Evolutionary conservation across 2,329 filamentous ascomycete genomes (phyloP), one percentile per base, ranked within the genome.

Genomic region (Alternaria brassicicola): DNA sequence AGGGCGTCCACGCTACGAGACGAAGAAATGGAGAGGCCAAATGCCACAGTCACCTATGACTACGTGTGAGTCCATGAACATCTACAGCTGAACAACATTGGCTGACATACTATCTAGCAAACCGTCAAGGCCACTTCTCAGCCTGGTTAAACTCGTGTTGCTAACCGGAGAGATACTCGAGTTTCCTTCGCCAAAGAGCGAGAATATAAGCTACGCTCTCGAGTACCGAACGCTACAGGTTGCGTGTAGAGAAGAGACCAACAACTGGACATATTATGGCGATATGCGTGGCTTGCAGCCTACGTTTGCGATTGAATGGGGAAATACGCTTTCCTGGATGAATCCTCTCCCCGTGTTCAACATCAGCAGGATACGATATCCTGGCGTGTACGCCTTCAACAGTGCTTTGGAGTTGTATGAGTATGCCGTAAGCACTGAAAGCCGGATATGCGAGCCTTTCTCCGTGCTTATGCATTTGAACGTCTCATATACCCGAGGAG

Each of bases 181-280:
- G n/a, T 36, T 36, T 10, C 35, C 35, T 3, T 36, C 35, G 8
- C 35, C 23, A 2, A 15, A n/a, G 2, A 41, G n/a, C 2, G 23
- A 49, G 13, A 49, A 52, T 19, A 1, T 39, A 31, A 59, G 52
- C 36, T 39, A 52, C 3, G 48, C 55, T 9, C 17, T 39, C 3
- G 36, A 39, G 23, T 53, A 10, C 15, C 58, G 3, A 55, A 58
- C 36, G 39, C 39, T 21, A 26, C 36, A 30, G 46, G 21, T 38
- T 13, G 23, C 35, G 28, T 36, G 28, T 8, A 38, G 9, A 13
- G 6, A 49, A 21, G 10, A 33, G 9, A 49, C 31, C 3, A 19
- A n/a, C 1, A 45, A 28, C 5, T 30, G 42, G 42, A 26, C 23
- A 5, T 26, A 45, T n/a, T 13, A 5, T 13, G 10, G 13, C 36